Conservation (phyloP, 1,139 yeast species). For the Zygosaccharomyces sapae region DNA sequence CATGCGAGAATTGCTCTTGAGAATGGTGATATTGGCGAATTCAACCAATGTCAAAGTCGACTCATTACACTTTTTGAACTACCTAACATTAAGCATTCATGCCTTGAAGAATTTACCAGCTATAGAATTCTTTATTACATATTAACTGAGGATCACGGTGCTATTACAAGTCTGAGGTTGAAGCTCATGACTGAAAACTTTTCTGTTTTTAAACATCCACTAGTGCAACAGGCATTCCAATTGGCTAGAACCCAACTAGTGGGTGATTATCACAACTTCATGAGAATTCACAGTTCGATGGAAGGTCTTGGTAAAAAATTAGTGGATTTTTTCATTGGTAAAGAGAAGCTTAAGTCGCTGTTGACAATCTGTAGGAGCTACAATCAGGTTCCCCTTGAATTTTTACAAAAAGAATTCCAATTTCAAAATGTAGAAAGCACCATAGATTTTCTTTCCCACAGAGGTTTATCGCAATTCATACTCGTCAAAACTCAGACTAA, state of each 20-base stretch:
- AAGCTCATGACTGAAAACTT: slow-evolving; percentile 29
- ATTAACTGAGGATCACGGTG: slow-evolving; percentile 61
- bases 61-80: slow-evolving; percentile 56
- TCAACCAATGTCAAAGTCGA: slow-evolving; percentile 90
- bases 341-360: slow-evolving; percentile 61
- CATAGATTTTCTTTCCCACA: slow-evolving; percentile 41
- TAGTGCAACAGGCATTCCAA: slow-evolving; percentile 43
- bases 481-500: slow-evolving; percentile 30
- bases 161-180: slow-evolving; percentile 36
- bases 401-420: slow-evolving; percentile 47
- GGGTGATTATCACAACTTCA: slow-evolving; percentile 52
- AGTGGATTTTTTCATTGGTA: slow-evolving; percentile 46
- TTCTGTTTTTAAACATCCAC: slow-evolving; percentile 23
- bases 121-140: slow-evolving; percentile 75
- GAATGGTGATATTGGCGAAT: slow-evolving; percentile 84
- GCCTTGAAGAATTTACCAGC: slow-evolving; percentile 61
- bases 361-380: slow-evolving; percentile 57
- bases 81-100: slow-evolving; percentile 38
- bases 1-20: slow-evolving; percentile 86
- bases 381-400: slow-evolving; percentile 49
- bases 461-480: slow-evolving; percentile 42
- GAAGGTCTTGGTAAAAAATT: slow-evolving; percentile 37
- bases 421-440: slow-evolving; percentile 40
- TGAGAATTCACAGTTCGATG: slow-evolving; percentile 43
- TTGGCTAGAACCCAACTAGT: slow-evolving; percentile 42